Conservation (phyloP, 495 filamentous ascomycete genomes). For the Daldinia caldariorum region DNA sequence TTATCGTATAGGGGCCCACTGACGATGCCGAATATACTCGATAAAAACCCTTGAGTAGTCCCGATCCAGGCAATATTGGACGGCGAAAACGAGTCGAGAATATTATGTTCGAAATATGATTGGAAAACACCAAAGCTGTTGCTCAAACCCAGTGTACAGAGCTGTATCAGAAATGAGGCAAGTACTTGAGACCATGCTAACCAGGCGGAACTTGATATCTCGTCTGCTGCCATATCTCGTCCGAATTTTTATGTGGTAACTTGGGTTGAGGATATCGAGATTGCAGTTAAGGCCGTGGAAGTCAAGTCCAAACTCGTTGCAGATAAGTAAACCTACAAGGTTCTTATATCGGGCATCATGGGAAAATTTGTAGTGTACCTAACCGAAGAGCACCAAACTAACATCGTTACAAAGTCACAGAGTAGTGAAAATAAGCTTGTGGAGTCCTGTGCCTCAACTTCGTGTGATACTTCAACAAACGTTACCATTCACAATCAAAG, state of each 20-base stretch:
- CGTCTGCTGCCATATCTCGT: conserved; percentile 4
- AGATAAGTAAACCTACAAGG: neutral
- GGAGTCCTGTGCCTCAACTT: too few species aligned
- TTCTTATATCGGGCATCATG: neutral
- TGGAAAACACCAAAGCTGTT: conserved; percentile 62
- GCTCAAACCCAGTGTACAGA: conserved; percentile 51
- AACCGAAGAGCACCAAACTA: too few species aligned
- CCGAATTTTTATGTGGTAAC: neutral
- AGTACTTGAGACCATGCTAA: conserved; percentile 38
- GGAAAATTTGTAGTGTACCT: too few species aligned
- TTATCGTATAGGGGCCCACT: conserved; percentile 71
- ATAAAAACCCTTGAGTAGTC: conserved; percentile 70
- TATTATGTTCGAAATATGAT: conserved; percentile 51
- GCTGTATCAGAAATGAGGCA: conserved; percentile 36
- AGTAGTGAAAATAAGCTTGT: too few species aligned
- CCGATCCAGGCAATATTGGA: conserved; percentile 66
- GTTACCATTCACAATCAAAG: too few species aligned
- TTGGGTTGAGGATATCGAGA: neutral
- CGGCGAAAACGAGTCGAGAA: conserved; percentile 46
- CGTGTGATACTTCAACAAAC: too few species aligned
- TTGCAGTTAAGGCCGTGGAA: neutral
- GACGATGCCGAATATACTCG: conserved; percentile 67
- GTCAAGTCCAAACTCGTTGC: neutral
- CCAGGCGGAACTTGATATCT: conserved; percentile 5
- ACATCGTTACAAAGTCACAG: too few species aligned